Evolutionary conservation across 768 basidiomycete species (phyloP), one percentile per base, ranked within the genome.

Genomic region (Collybia mongolica): DNA sequence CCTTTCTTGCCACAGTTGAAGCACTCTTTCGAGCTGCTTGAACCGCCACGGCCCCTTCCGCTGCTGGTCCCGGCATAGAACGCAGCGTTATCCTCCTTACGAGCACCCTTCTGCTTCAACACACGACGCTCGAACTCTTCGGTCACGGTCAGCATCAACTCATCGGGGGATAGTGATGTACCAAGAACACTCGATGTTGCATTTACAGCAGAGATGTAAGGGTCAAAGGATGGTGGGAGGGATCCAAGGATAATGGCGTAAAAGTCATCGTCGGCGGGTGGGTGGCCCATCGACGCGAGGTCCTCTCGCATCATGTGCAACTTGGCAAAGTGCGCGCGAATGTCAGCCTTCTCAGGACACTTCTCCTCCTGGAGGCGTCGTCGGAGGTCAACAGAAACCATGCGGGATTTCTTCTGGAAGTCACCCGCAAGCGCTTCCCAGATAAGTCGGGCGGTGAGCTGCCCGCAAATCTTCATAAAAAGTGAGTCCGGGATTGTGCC

Each of bases 251-350:
- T 60, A 39, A 73, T 70, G 2, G 60, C 58, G 19, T 60, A 60
- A 46, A 69, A 66, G 37, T 71, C 57, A 71, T 71, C 6, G 54
- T n/a, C n/a, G n/a, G n/a, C n/a, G n/a, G n/a, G n/a, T n/a, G n/a
- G n/a, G n/a, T n/a, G n/a, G n/a, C n/a, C n/a, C n/a, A n/a, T n/a
- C n/a, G n/a, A n/a, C n/a, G n/a, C n/a, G n/a, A n/a, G n/a, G n/a
- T n/a, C n/a, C n/a, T n/a, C n/a, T n/a, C n/a, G n/a, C n/a, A n/a
- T n/a, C n/a, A n/a, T n/a, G n/a, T n/a, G n/a, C n/a, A n/a, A n/a
- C n/a, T n/a, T n/a, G n/a, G n/a, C n/a, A n/a, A n/a, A n/a, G n/a
- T n/a, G n/a, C n/a, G n/a, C 47, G 6, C 54, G 53, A 9, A 69
- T 57, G 51, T 73, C 64, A 3, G 60, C 65, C 4, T 62, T 59